Evolutionary conservation across 2,329 filamentous ascomycete species (phyloP).

Genomic region (Paraphaeosphaeria sporulosa): DNA sequence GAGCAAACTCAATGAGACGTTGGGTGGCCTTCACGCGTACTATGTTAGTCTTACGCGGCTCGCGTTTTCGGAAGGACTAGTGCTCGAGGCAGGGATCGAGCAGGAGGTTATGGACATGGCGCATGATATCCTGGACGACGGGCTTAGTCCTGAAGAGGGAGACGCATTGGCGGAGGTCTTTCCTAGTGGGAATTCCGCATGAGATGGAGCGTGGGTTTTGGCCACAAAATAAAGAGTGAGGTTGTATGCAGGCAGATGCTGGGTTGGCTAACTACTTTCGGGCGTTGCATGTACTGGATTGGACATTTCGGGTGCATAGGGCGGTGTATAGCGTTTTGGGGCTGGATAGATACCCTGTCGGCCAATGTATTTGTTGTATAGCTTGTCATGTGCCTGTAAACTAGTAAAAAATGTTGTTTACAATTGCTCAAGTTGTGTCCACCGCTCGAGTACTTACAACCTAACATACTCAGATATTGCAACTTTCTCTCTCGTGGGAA

Average conservation of each 20-base stretch:
- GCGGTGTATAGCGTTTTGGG: not conserved
- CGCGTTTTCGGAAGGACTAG: slow-evolving; percentile 82
- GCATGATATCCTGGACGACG: slow-evolving; percentile 79
- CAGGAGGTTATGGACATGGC: slow-evolving; percentile 82
- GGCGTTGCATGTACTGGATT: not conserved
- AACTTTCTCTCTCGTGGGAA: too few species aligned
- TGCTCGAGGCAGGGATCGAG: slow-evolving; percentile 79
- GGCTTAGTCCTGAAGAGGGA: slow-evolving; percentile 80
- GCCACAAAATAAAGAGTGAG: too few species aligned
- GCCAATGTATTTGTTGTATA: not conserved
- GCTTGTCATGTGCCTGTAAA: not conserved
- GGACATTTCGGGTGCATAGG: not conserved
- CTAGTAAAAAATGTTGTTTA: too few species aligned
- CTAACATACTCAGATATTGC: too few species aligned
- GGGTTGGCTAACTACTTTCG: not conserved
- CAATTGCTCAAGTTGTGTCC: too few species aligned
- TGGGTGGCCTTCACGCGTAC: slow-evolving; percentile 82
- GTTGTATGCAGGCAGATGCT: not conserved
- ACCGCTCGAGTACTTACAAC: too few species aligned
- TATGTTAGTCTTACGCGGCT: slow-evolving; percentile 80
- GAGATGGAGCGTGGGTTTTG: not conserved
- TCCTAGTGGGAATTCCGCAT: slow-evolving; percentile 30
- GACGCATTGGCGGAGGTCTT: slow-evolving; percentile 64
- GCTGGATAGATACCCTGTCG: not conserved
- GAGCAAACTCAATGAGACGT: slow-evolving; percentile 72